Percentiles rank a stretch among this genome's conserved stretches.
Conservation (phyloP, 2,329 filamentous ascomycete genomes). For the Chaetomiaceae sp. region DNA sequence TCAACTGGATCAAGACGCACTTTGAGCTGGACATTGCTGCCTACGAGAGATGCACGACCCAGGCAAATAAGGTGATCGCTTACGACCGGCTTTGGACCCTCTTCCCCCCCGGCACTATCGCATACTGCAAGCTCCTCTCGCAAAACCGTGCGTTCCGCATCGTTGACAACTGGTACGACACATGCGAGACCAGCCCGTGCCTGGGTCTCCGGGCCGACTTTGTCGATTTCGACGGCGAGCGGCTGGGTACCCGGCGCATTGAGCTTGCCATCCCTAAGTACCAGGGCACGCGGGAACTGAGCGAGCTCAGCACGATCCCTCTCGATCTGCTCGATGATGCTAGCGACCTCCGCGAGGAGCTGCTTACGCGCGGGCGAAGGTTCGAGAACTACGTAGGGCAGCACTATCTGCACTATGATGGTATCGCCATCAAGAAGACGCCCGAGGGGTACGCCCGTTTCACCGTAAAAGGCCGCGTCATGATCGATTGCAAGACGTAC, state of each 20-base stretch:
- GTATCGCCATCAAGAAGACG: slow-evolving; percentile 24
- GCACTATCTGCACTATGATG: slow-evolving; percentile 20
- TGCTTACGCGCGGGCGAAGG: slow-evolving; percentile 32
- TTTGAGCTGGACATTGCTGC: slow-evolving; percentile 30
- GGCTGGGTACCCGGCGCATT: slow-evolving; percentile 28
- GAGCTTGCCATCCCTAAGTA: slow-evolving; percentile 31
- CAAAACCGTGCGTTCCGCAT: slow-evolving; percentile 24
- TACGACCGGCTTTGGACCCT: slow-evolving; percentile 25
- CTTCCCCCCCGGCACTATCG: slow-evolving; percentile 21
- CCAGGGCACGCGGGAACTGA: slow-evolving; percentile 26
- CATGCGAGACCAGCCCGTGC: slow-evolving; percentile 12
- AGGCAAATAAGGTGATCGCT: slow-evolving; percentile 24
- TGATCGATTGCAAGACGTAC: slow-evolving; percentile 37
- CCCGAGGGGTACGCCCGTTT: slow-evolving; percentile 20
- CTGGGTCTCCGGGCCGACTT: slow-evolving; percentile 27
- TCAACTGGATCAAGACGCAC: slow-evolving; percentile 31
- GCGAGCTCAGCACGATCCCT: slow-evolving; percentile 30
- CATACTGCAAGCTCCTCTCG: slow-evolving; percentile 22
- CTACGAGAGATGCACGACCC: slow-evolving; percentile 26
- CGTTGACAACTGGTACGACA: slow-evolving; percentile 27
- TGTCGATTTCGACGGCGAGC: slow-evolving; percentile 36
- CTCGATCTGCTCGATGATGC: slow-evolving; percentile 29
- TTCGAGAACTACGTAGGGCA: slow-evolving; percentile 35
- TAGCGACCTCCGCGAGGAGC: slow-evolving; percentile 21
- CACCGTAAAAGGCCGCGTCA: slow-evolving; percentile 33